These are phyloP conservation scores for Irineochytrium annulatum DNA, from an alignment of 192 early-diverging fungal species.

Conservation along the genomic window DNA sequence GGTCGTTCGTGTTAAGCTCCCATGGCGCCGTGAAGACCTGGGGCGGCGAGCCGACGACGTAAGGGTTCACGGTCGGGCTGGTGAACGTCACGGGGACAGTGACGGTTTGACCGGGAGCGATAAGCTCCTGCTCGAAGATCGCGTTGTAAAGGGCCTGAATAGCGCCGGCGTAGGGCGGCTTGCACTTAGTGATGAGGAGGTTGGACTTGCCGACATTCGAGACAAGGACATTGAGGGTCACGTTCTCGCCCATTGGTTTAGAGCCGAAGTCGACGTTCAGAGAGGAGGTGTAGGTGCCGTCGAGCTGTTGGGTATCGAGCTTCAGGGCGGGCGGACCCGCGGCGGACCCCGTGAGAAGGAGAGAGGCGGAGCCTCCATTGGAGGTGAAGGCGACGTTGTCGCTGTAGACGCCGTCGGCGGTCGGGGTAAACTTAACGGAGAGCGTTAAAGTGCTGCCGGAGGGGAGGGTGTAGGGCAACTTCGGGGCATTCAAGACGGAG, in stretches of 20 bases:
- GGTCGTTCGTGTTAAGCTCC: slow-evolving; percentile 4
- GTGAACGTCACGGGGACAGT: not conserved
- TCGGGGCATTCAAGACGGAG: not conserved
- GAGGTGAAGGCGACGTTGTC: not conserved
- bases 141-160: not conserved
- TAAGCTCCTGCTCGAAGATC: not conserved
- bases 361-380: not conserved
- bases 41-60: not conserved
- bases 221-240: slow-evolving; percentile 1
- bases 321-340: not conserved
- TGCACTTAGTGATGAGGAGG: not conserved
- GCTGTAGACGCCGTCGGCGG: not conserved
- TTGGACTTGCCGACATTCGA: not conserved
- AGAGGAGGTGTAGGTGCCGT: not conserved
- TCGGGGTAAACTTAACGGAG: not conserved
- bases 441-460: not conserved
- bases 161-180: not conserved
- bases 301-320: not conserved
- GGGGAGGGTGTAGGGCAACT: not conserved
- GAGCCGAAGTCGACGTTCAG: not conserved
- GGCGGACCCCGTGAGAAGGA: not conserved
- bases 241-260: not conserved
- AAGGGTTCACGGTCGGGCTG: not conserved
- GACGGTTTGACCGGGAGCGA: not conserved
- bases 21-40: not conserved